Evolutionary conservation across 148 eudicot genomes (phyloP).

Genomic region (Chenopodium album): DNA sequence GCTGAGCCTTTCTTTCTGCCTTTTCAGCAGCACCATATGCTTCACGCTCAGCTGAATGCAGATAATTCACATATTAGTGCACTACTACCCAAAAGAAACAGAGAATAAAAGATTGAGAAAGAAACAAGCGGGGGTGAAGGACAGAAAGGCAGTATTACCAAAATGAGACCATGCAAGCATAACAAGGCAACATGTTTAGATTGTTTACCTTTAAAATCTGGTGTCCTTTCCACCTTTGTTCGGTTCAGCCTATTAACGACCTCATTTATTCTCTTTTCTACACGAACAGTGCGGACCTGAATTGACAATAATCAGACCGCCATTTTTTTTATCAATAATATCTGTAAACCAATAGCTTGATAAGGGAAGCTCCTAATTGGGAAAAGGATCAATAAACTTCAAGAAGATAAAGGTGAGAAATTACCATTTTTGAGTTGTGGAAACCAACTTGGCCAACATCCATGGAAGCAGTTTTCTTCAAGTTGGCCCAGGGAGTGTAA

Average conservation of each 20-base stretch:
- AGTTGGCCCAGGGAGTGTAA: slow-evolving; percentile 92
- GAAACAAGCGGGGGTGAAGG: not conserved
- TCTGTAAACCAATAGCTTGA: not conserved
- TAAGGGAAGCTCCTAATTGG: not conserved
- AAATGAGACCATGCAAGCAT: not conserved
- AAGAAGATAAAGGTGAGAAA: slow-evolving; percentile 20
- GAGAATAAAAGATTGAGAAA: not conserved
- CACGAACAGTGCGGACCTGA: slow-evolving; percentile 78
- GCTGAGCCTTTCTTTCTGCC: slow-evolving; percentile 75
- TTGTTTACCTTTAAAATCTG: slow-evolving; percentile 76
- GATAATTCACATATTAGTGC: slow-evolving; percentile 13
- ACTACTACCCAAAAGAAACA: not conserved
- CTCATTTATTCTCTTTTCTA: slow-evolving; percentile 82
- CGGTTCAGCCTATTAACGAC: slow-evolving; percentile 69
- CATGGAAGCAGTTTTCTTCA: slow-evolving; percentile 97
- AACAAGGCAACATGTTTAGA: not conserved
- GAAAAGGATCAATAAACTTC: not conserved
- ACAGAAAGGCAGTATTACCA: not conserved
- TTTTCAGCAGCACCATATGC: slow-evolving; percentile 79
- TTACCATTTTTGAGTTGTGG: slow-evolving; percentile 73
- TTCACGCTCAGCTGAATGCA: slow-evolving; percentile 43
- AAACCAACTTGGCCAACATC: slow-evolving; percentile 99
- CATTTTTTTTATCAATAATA: not conserved
- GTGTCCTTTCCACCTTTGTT: slow-evolving; percentile 77
- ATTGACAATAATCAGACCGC: slow-evolving; percentile 12